phyloP scores from a whole-genome alignment of 768 basidiomycete species.

The Pulveroboletus ravenelii region DNA sequence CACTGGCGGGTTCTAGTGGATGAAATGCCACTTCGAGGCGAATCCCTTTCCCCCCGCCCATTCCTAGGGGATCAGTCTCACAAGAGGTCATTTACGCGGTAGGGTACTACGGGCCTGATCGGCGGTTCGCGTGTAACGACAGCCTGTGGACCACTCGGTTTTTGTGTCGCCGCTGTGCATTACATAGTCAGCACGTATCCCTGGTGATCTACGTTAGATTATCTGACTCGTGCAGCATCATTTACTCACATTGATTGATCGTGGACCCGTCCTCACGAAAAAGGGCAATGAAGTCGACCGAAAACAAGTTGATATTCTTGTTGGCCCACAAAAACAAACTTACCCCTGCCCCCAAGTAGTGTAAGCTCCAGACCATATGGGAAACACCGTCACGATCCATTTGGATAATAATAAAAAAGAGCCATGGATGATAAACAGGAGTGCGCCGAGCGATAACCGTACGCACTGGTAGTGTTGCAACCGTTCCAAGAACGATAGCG shows the following conservation, averaged over 20 bases:
- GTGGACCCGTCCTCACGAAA: background rate
- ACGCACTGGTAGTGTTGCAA: slow-evolving; percentile 20
- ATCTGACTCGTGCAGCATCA: background rate
- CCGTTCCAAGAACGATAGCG: slow-evolving; percentile 16
- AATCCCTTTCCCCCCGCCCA: too few species aligned
- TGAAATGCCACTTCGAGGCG: too few species aligned
- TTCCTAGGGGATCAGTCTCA: too few species aligned
- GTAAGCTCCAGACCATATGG: background rate
- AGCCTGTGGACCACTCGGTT: background rate
- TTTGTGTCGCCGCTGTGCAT: background rate
- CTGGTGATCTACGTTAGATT: background rate
- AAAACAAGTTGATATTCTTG: background rate
- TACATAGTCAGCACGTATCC: too few species aligned
- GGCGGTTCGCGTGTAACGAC: background rate
- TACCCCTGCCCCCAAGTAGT: background rate
- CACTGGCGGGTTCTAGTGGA: too few species aligned
- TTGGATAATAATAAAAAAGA: slow-evolving; percentile 8
- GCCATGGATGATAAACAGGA: slow-evolving; percentile 13
- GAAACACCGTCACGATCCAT: slow-evolving; percentile 10
- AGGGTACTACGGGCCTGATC: background rate
- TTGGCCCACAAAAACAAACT: background rate
- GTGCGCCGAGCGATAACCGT: slow-evolving; percentile 15
- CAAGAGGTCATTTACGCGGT: background rate
- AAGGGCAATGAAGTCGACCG: background rate
- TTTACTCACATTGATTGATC: background rate